These are phyloP conservation scores for Vitis riparia DNA, from an alignment of 164 flowering plant species.

Conservation along the genomic window DNA sequence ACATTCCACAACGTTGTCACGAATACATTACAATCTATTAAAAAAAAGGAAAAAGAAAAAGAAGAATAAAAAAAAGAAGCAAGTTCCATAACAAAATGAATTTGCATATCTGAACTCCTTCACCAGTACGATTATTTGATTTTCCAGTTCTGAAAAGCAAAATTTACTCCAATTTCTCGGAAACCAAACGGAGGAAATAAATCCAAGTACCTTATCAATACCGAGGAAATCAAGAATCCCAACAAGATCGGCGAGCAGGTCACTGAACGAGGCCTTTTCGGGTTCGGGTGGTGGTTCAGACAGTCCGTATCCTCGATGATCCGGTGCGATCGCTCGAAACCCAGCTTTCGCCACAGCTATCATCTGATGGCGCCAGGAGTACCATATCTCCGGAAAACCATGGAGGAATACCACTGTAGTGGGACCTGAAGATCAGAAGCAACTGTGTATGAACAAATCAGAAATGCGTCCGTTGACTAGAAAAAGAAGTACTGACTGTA, in stretches of 20 bases:
- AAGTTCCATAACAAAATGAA: too few species aligned
- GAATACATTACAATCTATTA: too few species aligned
- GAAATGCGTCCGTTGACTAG: too few species aligned
- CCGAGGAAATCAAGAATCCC: constrained; percentile 35
- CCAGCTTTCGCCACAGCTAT: constrained; percentile 49
- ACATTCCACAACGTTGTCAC: too few species aligned
- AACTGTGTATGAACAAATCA: too few species aligned
- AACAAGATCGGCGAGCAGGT: constrained; percentile 35
- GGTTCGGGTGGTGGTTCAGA: constrained; percentile 43
- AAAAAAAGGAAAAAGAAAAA: too few species aligned
- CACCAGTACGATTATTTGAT: too few species aligned
- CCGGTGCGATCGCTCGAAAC: constrained; percentile 46
- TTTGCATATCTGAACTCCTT: too few species aligned
- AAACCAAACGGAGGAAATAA: neutral
- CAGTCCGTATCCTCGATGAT: constrained; percentile 45
- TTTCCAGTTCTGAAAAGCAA: too few species aligned
- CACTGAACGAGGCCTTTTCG: constrained; percentile 34
- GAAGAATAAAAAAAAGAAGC: too few species aligned
- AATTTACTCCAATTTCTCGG: neutral
- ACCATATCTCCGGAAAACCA: constrained; percentile 76
- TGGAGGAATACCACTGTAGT: constrained; percentile 51
- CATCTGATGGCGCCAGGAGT: constrained; percentile 75
- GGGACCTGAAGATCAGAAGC: constrained; percentile 19
- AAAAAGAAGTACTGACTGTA: too few species aligned
- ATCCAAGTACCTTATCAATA: constrained; percentile 34